phyloP scores from a whole-genome alignment of 768 basidiomycete species.

The Collybiopsis confluens region DNA sequence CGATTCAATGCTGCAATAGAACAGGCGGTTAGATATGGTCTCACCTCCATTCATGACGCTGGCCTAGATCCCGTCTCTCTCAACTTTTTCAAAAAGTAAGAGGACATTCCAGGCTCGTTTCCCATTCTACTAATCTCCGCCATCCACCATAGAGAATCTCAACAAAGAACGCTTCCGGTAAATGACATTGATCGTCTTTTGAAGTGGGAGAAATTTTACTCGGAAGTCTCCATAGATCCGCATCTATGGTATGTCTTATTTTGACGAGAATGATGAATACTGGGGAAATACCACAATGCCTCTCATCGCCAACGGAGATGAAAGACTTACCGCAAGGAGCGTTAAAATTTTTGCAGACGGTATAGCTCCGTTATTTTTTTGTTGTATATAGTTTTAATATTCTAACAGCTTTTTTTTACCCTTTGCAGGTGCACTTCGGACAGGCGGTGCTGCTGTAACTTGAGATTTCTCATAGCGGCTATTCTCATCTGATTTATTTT shows the following conservation, averaged over 20 bases:
- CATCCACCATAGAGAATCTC: constrained; percentile 50
- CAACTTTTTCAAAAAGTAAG: constrained; percentile 67
- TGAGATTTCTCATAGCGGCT: background rate
- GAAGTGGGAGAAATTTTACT: constrained; percentile 11
- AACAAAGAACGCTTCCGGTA: constrained; percentile 59
- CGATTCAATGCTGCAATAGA: constrained; percentile 58
- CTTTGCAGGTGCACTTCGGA: constrained; percentile 71
- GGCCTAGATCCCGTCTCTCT: constrained; percentile 66
- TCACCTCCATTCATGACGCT: constrained; percentile 88
- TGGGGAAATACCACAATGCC: constrained; percentile 66
- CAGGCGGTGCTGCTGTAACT: constrained; percentile 83
- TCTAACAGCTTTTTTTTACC: too few species aligned
- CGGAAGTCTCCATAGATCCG: constrained; percentile 46
- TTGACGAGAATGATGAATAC: constrained; percentile 61
- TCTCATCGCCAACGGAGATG: constrained; percentile 53
- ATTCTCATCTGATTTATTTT: background rate
- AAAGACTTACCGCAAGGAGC: constrained; percentile 65
- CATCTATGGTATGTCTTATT: constrained; percentile 74
- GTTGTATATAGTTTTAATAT: too few species aligned
- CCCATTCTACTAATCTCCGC: constrained; percentile 7
- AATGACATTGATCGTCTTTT: constrained; percentile 7
- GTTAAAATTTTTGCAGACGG: constrained; percentile 79
- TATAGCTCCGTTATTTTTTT: constrained; percentile 22
- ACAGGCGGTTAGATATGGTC: constrained; percentile 65
- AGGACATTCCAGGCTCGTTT: constrained; percentile 1